Evolutionary conservation across 495 filamentous ascomycete genomes (phyloP).

Genomic region (Evernia prunastri): DNA sequence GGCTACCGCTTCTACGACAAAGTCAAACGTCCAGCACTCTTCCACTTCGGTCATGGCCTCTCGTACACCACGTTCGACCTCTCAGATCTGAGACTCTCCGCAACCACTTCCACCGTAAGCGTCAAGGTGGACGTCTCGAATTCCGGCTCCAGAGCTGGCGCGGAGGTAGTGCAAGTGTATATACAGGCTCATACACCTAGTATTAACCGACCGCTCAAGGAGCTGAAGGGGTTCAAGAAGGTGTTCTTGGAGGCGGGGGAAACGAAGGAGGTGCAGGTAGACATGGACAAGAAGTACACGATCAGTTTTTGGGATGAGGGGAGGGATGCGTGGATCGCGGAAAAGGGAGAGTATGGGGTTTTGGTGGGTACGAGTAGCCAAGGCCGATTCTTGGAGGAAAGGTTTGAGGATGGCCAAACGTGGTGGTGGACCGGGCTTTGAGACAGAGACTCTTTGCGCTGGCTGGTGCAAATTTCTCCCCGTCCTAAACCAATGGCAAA

Average conservation of each 20-base stretch:
- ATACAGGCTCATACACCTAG: constrained; percentile 48
- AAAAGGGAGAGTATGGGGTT: constrained; percentile 66
- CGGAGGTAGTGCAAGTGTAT: constrained; percentile 78
- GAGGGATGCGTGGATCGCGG: constrained; percentile 64
- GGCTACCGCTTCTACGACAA: constrained; percentile 82
- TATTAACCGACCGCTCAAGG: constrained; percentile 62
- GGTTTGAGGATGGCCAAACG: constrained; percentile 50
- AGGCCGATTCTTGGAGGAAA: constrained; percentile 36
- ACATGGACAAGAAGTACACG: constrained; percentile 63
- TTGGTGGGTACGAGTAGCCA: constrained; percentile 51
- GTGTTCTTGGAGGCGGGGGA: constrained; percentile 63
- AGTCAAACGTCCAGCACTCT: constrained; percentile 55
- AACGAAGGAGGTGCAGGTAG: constrained; percentile 42
- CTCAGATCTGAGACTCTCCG: constrained; percentile 49
- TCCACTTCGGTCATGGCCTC: constrained; percentile 78
- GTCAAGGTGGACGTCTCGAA: constrained; percentile 63
- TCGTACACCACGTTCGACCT: constrained; percentile 75
- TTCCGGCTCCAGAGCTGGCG: constrained; percentile 55
- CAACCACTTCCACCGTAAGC: constrained; percentile 50
- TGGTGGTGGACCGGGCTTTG: constrained; percentile 44
- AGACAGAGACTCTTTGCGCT: background rate
- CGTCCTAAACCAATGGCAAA: too few relatives aligned
- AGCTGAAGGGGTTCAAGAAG: constrained; percentile 76
- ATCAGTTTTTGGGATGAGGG: constrained; percentile 77
- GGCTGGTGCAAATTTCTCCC: too few relatives aligned